Evolutionary conservation across 805 yeast species (phyloP), one percentile per base, ranked within the genome.

Genomic region (Wickerhamomyces alni): DNA sequence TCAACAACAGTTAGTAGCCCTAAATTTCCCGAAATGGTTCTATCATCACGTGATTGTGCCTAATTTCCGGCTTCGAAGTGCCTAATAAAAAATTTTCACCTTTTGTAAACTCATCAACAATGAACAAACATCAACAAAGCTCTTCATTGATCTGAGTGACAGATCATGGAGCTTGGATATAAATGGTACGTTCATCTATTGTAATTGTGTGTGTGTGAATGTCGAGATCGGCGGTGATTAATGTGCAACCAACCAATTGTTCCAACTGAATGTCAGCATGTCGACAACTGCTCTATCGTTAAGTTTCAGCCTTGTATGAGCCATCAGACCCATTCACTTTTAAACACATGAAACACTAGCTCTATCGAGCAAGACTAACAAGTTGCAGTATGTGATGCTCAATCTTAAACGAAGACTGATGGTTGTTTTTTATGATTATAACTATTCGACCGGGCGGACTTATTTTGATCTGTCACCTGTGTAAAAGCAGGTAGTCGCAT

Each of bases 271-370:
- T 65, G 49, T 41, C 58, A 59, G 58, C 37, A 46, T 66, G 75
- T 70, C 63, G 75, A 71, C 75, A 69, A 68, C 58, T 51, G 71
- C 70, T 57, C 44, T 62, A 52, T 70, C 75, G 76, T 70, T 71
- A 70, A 70, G 76, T 70, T 70, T 70, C 76, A 70, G 75, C 76
- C 76, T 70, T 70, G 75, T 70, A 70, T 70, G 76, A 70, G 74
- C 61, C 10, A 17, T 30, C 6, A 21, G 6, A 21, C 6, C 24
- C 24, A 21, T 21, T 21, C 9, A 21, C 9, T 21, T 21, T 21
- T 9, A n/a, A n/a, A n/a, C n/a, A n/a, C n/a, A n/a, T n/a, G n/a
- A n/a, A n/a, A n/a, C n/a, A n/a, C n/a, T n/a, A n/a, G n/a, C n/a
- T n/a, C n/a, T n/a, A n/a, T 21, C 9, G 24, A 9, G 9, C 24